These are phyloP conservation scores for Colletotrichum orbiculare DNA, from an alignment of 2,329 filamentous ascomycete species.

Conservation along the genomic window DNA sequence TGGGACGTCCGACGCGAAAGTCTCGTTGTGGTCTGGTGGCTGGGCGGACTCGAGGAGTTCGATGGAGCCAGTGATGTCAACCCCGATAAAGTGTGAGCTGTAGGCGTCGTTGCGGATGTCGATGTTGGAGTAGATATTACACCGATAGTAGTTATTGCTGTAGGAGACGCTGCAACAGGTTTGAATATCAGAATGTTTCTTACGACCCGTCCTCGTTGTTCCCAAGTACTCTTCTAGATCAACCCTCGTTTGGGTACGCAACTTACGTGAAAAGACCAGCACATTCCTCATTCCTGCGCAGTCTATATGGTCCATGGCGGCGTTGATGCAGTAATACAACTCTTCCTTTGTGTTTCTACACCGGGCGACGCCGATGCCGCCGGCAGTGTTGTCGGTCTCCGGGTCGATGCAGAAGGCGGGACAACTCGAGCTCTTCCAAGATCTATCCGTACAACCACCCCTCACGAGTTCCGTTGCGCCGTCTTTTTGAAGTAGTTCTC, in stretches of 20 bases:
- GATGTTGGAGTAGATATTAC: not conserved
- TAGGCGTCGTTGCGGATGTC: not conserved
- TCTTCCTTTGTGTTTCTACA: conserved; percentile 26
- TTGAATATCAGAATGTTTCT: not conserved
- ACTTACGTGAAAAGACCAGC: conserved; percentile 37
- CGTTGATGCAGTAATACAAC: conserved; percentile 43
- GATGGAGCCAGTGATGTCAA: not conserved
- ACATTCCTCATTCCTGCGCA: conserved; percentile 30
- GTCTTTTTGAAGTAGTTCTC: conserved; percentile 38
- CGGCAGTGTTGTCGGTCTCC: conserved; percentile 35
- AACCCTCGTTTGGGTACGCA: not conserved
- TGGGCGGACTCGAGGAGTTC: not conserved
- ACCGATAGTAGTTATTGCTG: conserved; percentile 20
- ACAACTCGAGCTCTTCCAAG: conserved; percentile 45
- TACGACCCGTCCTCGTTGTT: no score
- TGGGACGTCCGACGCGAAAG: not conserved
- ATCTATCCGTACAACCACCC: conserved; percentile 48
- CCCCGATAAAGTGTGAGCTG: not conserved
- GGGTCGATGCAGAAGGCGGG: conserved; percentile 47
- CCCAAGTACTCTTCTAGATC: not conserved
- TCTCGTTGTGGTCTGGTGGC: not conserved
- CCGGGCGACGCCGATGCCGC: conserved; percentile 40
- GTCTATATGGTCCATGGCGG: conserved; percentile 4
- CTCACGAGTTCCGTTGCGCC: conserved; percentile 43
- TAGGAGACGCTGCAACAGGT: not conserved